Conservation (phyloP, 768 basidiomycete species). For the Coprinopsis marcescibilis region DNA sequence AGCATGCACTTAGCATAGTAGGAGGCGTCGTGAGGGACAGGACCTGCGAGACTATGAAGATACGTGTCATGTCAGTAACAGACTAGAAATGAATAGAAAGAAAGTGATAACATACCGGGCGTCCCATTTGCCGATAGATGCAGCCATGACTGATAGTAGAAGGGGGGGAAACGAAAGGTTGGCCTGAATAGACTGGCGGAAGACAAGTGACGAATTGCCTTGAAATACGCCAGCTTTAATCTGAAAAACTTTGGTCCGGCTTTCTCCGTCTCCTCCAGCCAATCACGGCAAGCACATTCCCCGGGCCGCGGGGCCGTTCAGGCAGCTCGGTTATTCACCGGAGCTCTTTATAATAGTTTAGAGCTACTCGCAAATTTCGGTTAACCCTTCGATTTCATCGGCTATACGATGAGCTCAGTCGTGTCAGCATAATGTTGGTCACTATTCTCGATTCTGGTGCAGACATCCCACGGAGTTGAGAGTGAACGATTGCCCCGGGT, state of each 20-base stretch:
- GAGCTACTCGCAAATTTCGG: too few relatives aligned
- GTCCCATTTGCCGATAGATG: constrained; percentile 60
- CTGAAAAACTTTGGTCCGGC: constrained; percentile 27
- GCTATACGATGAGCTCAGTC: too few relatives aligned
- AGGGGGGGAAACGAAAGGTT: constrained; percentile 26
- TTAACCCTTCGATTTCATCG: too few relatives aligned
- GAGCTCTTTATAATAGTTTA: too few relatives aligned
- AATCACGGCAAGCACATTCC: constrained; percentile 24
- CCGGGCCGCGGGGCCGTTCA: too few relatives aligned
- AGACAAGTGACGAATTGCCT: constrained; percentile 4
- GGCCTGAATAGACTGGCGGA: constrained; percentile 19
- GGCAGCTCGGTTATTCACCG: too few relatives aligned
- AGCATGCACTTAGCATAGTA: constrained; percentile 88
- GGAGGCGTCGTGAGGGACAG: constrained; percentile 65
- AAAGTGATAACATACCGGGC: constrained; percentile 43
- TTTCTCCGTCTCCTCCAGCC: constrained; percentile 35
- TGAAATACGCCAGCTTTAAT: constrained; percentile 4
- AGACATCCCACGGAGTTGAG: too few relatives aligned
- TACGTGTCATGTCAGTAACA: constrained; percentile 32
- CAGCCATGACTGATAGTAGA: constrained; percentile 20
- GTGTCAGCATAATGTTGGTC: too few relatives aligned
- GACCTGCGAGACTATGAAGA: too few relatives aligned
- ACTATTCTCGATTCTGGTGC: too few relatives aligned
- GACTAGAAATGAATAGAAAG: constrained; percentile 1
- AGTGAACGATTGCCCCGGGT: too few relatives aligned